Conservation (phyloP, 148 eudicot species). For the Vaccinium darrowii region DNA sequence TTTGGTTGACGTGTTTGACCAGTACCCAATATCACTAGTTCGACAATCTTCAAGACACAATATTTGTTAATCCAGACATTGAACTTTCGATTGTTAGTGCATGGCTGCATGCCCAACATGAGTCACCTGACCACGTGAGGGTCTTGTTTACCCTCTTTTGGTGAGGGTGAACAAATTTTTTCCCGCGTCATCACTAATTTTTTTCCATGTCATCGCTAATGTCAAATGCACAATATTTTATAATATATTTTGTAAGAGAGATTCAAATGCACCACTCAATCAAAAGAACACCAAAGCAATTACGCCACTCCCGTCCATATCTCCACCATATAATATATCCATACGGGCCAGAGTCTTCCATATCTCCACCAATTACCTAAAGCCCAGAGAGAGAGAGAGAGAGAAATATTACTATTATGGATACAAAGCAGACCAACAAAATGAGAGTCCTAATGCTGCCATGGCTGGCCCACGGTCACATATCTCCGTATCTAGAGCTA, state of each 20-base stretch:
- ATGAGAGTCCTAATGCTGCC: slow-evolving; percentile 8
- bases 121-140: neutral
- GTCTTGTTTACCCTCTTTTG: too few species aligned
- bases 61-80: too few species aligned
- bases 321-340: neutral
- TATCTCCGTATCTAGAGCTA: slow-evolving; percentile 13
- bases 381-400: neutral
- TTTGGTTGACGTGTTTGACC: too few species aligned
- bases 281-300: too few species aligned
- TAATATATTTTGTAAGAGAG: too few species aligned
- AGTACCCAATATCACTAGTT: too few species aligned
- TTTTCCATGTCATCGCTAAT: neutral
- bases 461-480: slow-evolving; percentile 20
- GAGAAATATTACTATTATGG: neutral
- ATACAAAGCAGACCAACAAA: neutral
- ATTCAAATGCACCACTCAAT: neutral
- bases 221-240: neutral
- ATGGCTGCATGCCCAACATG: neutral
- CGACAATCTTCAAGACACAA: too few species aligned
- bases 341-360: neutral
- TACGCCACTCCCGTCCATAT: neutral
- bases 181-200: too few species aligned
- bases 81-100: too few species aligned
- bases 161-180: too few species aligned
- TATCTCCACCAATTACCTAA: neutral